These are phyloP conservation scores for Scedosporium dehoogii DNA, from an alignment of 2,329 filamentous ascomycete species.

Conservation along the genomic window DNA sequence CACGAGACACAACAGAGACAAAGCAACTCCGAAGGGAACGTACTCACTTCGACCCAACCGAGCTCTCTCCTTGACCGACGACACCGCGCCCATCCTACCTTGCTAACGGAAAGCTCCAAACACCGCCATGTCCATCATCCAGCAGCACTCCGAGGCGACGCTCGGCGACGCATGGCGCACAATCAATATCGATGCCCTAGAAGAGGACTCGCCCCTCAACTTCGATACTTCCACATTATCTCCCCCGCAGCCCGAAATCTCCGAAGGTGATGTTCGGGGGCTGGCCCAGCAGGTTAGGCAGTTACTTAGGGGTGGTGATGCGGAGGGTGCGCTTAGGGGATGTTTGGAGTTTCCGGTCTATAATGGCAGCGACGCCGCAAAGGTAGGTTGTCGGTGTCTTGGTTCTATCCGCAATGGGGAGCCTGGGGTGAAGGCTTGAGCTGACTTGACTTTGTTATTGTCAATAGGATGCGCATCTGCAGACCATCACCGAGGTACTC, in stretches of 20 bases:
- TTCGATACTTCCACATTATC: conserved; percentile 81
- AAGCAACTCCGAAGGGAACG: too few species aligned
- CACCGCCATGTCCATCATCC: conserved; percentile 53
- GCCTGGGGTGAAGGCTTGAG: not conserved
- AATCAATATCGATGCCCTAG: conserved; percentile 86
- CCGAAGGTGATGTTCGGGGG: conserved; percentile 67
- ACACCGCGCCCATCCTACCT: not conserved
- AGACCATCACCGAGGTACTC: conserved; percentile 83
- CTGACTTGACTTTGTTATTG: not conserved
- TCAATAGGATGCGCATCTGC: conserved; percentile 68
- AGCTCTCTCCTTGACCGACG: not conserved
- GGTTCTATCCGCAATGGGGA: not conserved
- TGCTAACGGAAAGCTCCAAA: not conserved
- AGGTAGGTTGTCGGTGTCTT: conserved; percentile 31
- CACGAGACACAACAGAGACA: too few species aligned
- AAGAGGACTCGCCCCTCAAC: conserved; percentile 83
- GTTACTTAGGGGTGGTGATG: conserved; percentile 75
- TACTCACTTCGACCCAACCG: not conserved
- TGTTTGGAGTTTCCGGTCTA: conserved; percentile 82
- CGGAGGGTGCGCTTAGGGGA: conserved; percentile 74
- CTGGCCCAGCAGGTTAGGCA: conserved; percentile 77
- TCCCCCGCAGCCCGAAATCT: conserved; percentile 63
- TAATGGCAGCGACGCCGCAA: conserved; percentile 45
- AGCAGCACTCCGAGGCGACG: conserved; percentile 51
- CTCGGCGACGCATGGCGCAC: conserved; percentile 66